These are phyloP conservation scores for Talaromyces amestolkiae DNA, from an alignment of 2,329 filamentous ascomycete species.

Conservation along the genomic window DNA sequence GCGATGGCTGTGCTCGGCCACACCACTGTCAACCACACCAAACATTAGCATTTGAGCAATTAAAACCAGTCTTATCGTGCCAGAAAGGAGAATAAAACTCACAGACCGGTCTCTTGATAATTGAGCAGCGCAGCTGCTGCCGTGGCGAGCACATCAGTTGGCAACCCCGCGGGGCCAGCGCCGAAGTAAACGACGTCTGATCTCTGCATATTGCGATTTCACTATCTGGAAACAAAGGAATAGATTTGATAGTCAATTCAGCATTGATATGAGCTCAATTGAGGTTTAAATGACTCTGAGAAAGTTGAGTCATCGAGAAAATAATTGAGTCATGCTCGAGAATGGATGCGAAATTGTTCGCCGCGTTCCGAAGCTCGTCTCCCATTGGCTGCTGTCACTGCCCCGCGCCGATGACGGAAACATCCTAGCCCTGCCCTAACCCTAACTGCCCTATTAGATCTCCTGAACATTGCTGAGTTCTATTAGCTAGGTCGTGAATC, in stretches of 20 bases:
- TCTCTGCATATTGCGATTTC: conserved; percentile 39
- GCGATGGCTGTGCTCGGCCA: conserved; percentile 88
- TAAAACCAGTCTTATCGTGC: not conserved
- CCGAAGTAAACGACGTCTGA: conserved; percentile 82
- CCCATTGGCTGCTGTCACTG: not conserved
- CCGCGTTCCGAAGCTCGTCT: not conserved
- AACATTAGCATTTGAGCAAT: not conserved
- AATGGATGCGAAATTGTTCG: not conserved
- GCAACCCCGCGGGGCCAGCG: conserved; percentile 83
- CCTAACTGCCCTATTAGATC: not conserved
- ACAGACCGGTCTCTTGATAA: conserved; percentile 73
- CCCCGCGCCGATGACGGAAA: conserved; percentile 14
- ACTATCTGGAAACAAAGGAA: not conserved
- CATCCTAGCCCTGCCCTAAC: conserved; percentile 5
- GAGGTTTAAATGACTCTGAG: not conserved
- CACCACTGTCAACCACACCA: conserved; percentile 46
- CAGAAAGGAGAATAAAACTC: not conserved
- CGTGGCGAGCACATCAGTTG: conserved; percentile 73
- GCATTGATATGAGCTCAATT: not conserved
- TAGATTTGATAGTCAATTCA: not conserved
- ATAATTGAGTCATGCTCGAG: conserved; percentile 2
- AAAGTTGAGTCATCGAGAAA: conserved; percentile 8
- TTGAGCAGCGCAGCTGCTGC: conserved; percentile 77
- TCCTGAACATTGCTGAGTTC: not conserved
- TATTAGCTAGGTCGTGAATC: too few species aligned